Percentiles rank a stretch among this genome's conserved stretches.
These are phyloP conservation scores for Metroxylon sagu DNA, from an alignment of 176 grass and related monocot genomes.

Conservation along the genomic window DNA sequence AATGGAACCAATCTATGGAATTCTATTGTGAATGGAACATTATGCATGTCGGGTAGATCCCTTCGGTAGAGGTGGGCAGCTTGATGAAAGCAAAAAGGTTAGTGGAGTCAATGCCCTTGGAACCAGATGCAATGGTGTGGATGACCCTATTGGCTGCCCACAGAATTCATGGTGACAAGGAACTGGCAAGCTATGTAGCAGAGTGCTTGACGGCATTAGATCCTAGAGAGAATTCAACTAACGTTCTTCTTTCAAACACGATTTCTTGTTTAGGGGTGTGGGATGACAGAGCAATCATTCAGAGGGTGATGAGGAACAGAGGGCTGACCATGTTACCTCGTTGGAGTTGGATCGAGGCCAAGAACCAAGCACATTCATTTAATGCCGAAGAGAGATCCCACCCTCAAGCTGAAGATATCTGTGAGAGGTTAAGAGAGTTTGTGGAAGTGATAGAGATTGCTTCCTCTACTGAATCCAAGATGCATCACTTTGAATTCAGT, in stretches of 20 bases:
- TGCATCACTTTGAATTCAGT: not conserved
- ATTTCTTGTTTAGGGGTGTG: conserved; percentile 56
- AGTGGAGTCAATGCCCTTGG: conserved; percentile 48
- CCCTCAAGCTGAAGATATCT: conserved; percentile 29
- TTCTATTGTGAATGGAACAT: conserved; percentile 46
- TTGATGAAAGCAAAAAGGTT: conserved; percentile 58
- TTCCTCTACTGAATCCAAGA: conserved; percentile 13
- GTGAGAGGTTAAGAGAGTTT: conserved; percentile 27
- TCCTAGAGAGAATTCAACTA: conserved; percentile 46
- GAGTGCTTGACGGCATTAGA: conserved; percentile 27
- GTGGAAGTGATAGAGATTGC: conserved; percentile 12
- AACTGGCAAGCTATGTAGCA: conserved; percentile 37
- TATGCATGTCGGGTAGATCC: conserved; percentile 57
- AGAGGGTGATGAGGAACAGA: conserved; percentile 48
- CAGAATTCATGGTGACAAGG: conserved; percentile 47
- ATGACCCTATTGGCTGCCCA: conserved; percentile 60
- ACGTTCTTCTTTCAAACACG: conserved; percentile 46
- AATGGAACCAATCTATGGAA: conserved; percentile 35
- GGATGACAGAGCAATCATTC: conserved; percentile 41
- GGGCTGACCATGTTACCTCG: conserved; percentile 54
- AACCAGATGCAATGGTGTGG: conserved; percentile 58
- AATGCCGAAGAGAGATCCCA: conserved; percentile 54
- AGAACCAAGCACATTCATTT: conserved; percentile 50
- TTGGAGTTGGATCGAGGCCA: conserved; percentile 70
- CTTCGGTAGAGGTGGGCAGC: conserved; percentile 47